Conservation (phyloP, 2,329 filamentous ascomycete species). For the Monosporascus sp. region DNA sequence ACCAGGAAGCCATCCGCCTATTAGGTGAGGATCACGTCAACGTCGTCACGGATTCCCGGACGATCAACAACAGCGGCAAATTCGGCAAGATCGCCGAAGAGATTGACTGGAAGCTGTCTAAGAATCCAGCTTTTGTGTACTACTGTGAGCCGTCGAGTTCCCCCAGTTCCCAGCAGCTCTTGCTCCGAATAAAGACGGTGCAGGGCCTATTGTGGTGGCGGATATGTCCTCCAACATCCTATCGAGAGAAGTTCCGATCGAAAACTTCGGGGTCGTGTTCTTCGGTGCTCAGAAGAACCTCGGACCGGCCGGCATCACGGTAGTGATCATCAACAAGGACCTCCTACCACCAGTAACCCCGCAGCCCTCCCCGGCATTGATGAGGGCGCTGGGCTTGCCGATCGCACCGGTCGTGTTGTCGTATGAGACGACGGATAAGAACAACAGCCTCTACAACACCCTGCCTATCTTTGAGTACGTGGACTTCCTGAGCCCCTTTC, state of each 20-base stretch:
- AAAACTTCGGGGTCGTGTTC: constrained; percentile 80
- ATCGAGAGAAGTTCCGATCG: constrained; percentile 68
- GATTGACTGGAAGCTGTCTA: constrained; percentile 68
- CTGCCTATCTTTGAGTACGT: constrained; percentile 82
- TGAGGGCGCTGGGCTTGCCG: constrained; percentile 71
- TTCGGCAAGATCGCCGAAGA: constrained; percentile 80
- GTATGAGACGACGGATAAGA: constrained; percentile 82
- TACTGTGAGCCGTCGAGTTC: constrained; percentile 92
- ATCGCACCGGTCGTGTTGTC: constrained; percentile 75
- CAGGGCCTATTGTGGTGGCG: constrained; percentile 72
- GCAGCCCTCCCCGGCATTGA: constrained; percentile 61
- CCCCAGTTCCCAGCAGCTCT: constrained; percentile 63
- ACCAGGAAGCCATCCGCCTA: constrained; percentile 73
- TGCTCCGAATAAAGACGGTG: constrained; percentile 50
- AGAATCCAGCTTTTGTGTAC: constrained; percentile 71
- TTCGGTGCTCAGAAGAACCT: constrained; percentile 95
- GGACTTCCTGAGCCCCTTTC: neutral
- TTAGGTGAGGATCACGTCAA: constrained; percentile 78
- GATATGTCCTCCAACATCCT: constrained; percentile 97
- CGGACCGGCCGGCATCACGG: constrained; percentile 78
- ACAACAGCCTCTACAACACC: constrained; percentile 94
- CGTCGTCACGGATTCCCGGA: constrained; percentile 63
- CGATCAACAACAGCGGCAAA: constrained; percentile 69
- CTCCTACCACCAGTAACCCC: constrained; percentile 64
- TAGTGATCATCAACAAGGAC: constrained; percentile 77